Base-by-base conservation (phyloP, 805 yeast species). In the Blastobotrys robertii region DNA sequence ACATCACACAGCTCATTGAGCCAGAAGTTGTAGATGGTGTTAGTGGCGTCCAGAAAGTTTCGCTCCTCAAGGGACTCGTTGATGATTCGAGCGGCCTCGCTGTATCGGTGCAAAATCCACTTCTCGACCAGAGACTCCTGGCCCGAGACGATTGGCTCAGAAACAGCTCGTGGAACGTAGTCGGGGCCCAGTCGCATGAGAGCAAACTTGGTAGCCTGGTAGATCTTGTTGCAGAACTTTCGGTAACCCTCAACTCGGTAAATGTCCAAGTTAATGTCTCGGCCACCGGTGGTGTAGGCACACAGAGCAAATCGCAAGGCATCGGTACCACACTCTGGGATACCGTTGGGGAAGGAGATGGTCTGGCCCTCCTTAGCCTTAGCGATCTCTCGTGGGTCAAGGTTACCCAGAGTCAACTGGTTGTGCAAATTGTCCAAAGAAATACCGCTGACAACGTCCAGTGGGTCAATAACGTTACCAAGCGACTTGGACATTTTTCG, bases 301-400 rank as follows among this genome's bases (percentile, higher is more conserved):
- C 97, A 92, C 52, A 90, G 76, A 33, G 98, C 97, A 63, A 92
- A 92, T 71, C 98, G 81, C 69, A 92, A 71, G 37, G 98, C 98
- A 67, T 92, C 98, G 40, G 97, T 88, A 72, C 98, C 98, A 76
- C 98, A 92, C 70, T 92, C 95, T 44, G 97, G 97, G 54, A 90
- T 88, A 70, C 98, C 98, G 55, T 80, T 79, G 52, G 98, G 98
- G 73, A 87, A 90, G 9, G 94, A 80, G 58, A 77, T 72, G 55
- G 73, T 77, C 69, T 92, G 97, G 49, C 97, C 97, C 36, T 73
- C 77, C 56, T 76, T 78, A 22, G 97, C 97, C 65, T 76, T 84
- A 61, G 76, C 84, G 55, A 90, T 69, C 68, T 90, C 98, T 52
- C 77, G 74, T 51, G 92, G 84, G 57, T 85, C 97, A 56, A 90